Conservation (phyloP, 1,284 basidiomycete species). For the Malassezia dermatis region DNA sequence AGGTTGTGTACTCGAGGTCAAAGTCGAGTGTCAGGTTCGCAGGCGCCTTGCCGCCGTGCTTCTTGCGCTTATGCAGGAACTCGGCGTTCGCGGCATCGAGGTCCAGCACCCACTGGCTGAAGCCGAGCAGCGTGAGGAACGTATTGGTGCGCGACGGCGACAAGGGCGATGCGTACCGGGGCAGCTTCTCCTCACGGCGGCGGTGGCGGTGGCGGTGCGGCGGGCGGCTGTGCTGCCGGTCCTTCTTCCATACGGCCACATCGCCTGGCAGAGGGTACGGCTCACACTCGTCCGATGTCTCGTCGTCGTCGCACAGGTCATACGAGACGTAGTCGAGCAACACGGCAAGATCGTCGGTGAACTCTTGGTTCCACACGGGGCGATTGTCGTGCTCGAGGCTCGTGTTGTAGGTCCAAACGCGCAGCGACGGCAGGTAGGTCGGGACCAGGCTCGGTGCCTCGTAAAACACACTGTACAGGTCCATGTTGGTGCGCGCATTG, state of each 20-base stretch:
- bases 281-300: conserved; percentile 34
- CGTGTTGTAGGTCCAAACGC: conserved; percentile 58
- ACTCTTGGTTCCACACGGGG: neutral
- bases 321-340: conserved; percentile 9
- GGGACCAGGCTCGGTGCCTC: conserved; percentile 58
- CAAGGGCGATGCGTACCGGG: conserved; percentile 57
- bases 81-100: conserved; percentile 56
- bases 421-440: conserved; percentile 72
- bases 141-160: conserved; percentile 65
- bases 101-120: conserved; percentile 68
- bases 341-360: conserved; percentile 33
- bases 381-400: conserved; percentile 9
- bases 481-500: conserved; percentile 29
- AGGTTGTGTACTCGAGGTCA: conserved; percentile 42
- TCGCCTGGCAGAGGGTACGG: conserved; percentile 40
- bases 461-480: conserved; percentile 34
- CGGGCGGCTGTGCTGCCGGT: conserved; percentile 49
- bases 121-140: conserved; percentile 65
- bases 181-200: conserved; percentile 49
- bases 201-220: conserved; percentile 50
- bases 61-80: conserved; percentile 28
- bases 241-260: conserved; percentile 50
- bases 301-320: conserved; percentile 24
- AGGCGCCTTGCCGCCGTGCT: conserved; percentile 11
- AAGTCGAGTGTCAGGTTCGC: conserved; percentile 22